phyloP scores from a whole-genome alignment of 2,329 filamentous ascomycete species.

The Daldinia eschscholtzii region DNA sequence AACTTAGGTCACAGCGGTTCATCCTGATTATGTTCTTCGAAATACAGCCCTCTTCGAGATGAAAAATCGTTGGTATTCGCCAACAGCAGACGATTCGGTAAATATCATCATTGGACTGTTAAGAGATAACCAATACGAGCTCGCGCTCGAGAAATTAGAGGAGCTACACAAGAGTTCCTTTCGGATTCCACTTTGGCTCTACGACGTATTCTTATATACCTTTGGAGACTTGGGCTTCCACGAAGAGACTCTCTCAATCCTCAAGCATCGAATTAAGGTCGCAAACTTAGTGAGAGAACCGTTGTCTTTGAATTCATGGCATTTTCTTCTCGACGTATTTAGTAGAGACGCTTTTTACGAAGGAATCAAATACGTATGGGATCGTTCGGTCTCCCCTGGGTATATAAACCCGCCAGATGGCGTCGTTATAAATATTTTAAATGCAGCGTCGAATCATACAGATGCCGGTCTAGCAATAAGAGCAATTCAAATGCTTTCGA shows the following conservation, averaged over 20 bases:
- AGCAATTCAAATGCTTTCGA: constrained; percentile 74
- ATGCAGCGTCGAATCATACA: constrained; percentile 75
- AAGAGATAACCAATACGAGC: constrained; percentile 84
- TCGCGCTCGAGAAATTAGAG: constrained; percentile 79
- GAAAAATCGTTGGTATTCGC: constrained; percentile 77
- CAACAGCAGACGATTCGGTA: constrained; percentile 72
- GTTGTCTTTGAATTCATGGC: constrained; percentile 62
- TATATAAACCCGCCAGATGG: constrained; percentile 74
- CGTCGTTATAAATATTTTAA: constrained; percentile 76
- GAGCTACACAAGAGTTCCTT: constrained; percentile 70
- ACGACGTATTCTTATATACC: constrained; percentile 80
- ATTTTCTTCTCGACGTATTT: constrained; percentile 80
- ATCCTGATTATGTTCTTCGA: constrained; percentile 86
- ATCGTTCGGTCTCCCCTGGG: constrained; percentile 66
- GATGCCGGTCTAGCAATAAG: constrained; percentile 78
- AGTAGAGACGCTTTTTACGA: constrained; percentile 72
- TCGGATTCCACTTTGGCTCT: constrained; percentile 77
- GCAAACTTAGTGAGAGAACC: constrained; percentile 31
- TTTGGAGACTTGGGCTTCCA: constrained; percentile 79
- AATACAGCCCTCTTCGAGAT: constrained; percentile 78
- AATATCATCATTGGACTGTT: constrained; percentile 80
- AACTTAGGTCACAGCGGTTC: constrained; percentile 76
- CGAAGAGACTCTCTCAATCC: constrained; percentile 79
- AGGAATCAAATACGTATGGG: constrained; percentile 79
- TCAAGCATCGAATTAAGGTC: constrained; percentile 67